Percentiles rank a stretch among this genome's conserved stretches.
Conservation (phyloP, 768 basidiomycete species). For the Grammothele lineata region DNA sequence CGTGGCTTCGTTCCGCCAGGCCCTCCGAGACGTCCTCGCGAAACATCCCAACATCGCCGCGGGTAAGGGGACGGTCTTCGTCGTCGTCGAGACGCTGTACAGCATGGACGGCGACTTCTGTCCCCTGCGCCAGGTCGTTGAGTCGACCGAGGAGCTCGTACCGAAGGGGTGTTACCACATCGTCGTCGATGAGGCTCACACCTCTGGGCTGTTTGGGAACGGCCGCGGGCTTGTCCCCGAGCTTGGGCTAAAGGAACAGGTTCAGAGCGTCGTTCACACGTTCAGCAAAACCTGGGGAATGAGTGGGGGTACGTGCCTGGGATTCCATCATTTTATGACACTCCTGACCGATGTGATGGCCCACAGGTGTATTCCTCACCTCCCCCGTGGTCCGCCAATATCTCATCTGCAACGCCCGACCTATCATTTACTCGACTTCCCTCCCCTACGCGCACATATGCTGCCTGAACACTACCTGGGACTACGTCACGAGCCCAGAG, state of each 20-base stretch:
- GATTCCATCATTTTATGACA: neutral
- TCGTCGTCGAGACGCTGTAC: conserved; percentile 52
- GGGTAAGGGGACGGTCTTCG: conserved; percentile 35
- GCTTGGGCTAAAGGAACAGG: conserved; percentile 39
- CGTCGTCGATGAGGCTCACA: conserved; percentile 55
- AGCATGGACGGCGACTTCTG: conserved; percentile 59
- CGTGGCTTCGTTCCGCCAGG: conserved; percentile 27
- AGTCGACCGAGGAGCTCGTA: conserved; percentile 32
- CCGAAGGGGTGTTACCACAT: conserved; percentile 38
- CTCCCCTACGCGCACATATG: conserved; percentile 9
- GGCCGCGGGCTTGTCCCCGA: conserved; percentile 43
- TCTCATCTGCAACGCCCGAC: conserved; percentile 9
- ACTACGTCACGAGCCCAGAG: conserved; percentile 7
- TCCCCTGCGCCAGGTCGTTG: conserved; percentile 40
- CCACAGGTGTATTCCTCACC: conserved; percentile 12
- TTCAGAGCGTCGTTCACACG: conserved; percentile 46
- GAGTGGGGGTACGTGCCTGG: conserved; percentile 10
- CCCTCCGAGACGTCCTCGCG: conserved; percentile 26
- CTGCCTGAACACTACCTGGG: conserved; percentile 6
- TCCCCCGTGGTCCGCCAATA: conserved; percentile 8
- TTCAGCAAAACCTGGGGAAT: conserved; percentile 42
- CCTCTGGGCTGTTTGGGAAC: conserved; percentile 49
- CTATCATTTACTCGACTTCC: conserved; percentile 12
- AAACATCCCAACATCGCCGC: conserved; percentile 18
- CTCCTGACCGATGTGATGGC: neutral